These are phyloP conservation scores for Phoma sp. DNA, from an alignment of 2,329 filamentous ascomycete species.

Conservation along the genomic window DNA sequence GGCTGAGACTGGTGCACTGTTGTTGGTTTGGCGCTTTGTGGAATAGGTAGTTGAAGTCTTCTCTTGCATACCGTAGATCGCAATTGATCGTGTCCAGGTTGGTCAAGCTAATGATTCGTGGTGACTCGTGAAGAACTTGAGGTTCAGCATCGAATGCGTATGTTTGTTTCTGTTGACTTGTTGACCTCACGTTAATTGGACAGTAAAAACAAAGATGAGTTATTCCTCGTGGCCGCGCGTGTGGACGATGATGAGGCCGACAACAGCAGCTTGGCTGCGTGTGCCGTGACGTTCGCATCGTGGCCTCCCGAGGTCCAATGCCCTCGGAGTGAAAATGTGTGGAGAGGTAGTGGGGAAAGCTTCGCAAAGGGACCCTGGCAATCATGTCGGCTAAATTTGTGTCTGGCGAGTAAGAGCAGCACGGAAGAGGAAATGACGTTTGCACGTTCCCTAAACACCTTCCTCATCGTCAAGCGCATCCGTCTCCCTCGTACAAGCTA, in stretches of 20 bases:
- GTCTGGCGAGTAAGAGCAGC: neutral
- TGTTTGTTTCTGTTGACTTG: neutral
- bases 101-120: neutral
- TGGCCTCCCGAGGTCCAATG: conserved; percentile 2
- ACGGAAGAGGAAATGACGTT: conserved; percentile 5
- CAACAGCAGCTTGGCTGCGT: conserved; percentile 7
- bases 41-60: conserved; percentile 19
- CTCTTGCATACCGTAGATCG: neutral
- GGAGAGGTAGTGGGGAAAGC: conserved; percentile 12
- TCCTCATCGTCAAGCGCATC: neutral
- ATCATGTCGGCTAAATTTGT: conserved; percentile 9
- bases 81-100: neutral
- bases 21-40: conserved; percentile 34
- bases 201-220: neutral
- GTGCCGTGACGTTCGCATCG: conserved; percentile 13
- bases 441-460: neutral
- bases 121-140: neutral
- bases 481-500: neutral
- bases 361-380: conserved; percentile 2
- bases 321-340: conserved; percentile 5
- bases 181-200: neutral
- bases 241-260: neutral
- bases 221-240: neutral
- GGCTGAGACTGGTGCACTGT: conserved; percentile 37
- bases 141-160: neutral